These are phyloP conservation scores for Jasminum sambac DNA, from an alignment of 257 asterid genomes.

Conservation along the genomic window DNA sequence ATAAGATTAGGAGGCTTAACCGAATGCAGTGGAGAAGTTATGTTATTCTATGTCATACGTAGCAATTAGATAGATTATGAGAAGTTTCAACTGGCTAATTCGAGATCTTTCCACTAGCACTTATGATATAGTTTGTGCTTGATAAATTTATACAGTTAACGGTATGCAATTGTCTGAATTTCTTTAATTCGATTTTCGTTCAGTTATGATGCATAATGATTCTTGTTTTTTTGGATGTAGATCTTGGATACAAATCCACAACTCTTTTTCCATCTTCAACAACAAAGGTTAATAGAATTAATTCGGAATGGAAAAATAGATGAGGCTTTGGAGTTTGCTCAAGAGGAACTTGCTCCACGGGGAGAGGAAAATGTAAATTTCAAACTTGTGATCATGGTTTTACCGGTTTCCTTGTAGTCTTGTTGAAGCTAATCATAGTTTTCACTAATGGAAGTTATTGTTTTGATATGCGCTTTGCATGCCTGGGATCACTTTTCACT, in stretches of 20 bases:
- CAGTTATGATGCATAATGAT: not conserved
- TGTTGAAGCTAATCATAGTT: not conserved
- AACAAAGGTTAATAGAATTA: conserved; percentile 82
- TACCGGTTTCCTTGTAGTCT: not conserved
- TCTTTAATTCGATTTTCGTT: not conserved
- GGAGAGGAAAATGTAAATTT: conserved; percentile 82
- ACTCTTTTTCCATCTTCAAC: conserved; percentile 88
- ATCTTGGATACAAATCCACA: conserved; percentile 82
- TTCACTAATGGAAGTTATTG: not conserved
- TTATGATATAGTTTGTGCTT: not conserved
- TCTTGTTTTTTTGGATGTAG: conserved; percentile 47
- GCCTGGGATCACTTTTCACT: not conserved
- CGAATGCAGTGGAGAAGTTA: not conserved
- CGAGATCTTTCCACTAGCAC: not conserved
- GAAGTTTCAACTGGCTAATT: not conserved
- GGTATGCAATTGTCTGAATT: not conserved
- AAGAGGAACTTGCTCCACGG: conserved; percentile 91
- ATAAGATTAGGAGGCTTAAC: not conserved
- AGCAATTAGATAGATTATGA: not conserved
- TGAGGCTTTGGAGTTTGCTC: conserved; percentile 91
- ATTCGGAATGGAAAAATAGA: conserved; percentile 69
- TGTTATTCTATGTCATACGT: not conserved
- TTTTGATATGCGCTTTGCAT: not conserved
- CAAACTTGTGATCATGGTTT: not conserved
- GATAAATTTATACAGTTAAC: not conserved